Percentiles rank a stretch among this genome's conserved stretches.
Evolutionary conservation across 352 stramenopile genomes (phyloP).

Genomic region (Phytophthora sansomeana): DNA sequence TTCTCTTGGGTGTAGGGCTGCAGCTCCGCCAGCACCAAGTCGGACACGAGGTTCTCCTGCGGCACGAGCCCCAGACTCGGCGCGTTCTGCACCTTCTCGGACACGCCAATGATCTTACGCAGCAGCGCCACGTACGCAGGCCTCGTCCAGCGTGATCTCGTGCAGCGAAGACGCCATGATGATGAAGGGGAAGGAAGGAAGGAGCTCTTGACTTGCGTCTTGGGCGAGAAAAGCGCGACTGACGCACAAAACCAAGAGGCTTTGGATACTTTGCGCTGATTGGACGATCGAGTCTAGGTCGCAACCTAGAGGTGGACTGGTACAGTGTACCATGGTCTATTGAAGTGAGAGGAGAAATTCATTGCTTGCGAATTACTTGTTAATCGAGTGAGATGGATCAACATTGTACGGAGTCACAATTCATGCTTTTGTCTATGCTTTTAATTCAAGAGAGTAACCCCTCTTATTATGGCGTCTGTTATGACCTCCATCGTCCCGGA

Average conservation of each 20-base stretch:
- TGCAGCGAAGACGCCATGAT: conserved; percentile 44
- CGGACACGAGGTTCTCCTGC: conserved; percentile 85
- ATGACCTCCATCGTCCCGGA: too few species aligned
- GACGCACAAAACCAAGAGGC: conserved; percentile 5
- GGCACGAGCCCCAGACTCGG: conserved; percentile 75
- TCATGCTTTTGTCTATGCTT: too few species aligned
- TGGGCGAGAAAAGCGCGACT: conserved; percentile 23
- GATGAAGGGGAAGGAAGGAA: too few species aligned
- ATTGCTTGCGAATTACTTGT: too few species aligned
- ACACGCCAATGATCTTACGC: conserved; percentile 86
- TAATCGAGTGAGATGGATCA: too few species aligned
- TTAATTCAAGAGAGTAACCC: too few species aligned
- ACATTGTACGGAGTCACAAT: too few species aligned
- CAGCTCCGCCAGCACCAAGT: conserved; percentile 87
- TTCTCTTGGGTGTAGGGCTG: conserved; percentile 80
- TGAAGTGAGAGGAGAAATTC: too few species aligned
- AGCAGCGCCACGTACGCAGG: conserved; percentile 88
- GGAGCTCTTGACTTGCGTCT: background rate
- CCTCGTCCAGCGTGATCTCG: conserved; percentile 70
- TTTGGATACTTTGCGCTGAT: conserved; percentile 12
- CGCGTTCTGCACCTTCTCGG: conserved; percentile 80
- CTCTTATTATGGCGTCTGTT: too few species aligned
- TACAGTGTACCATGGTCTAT: too few species aligned
- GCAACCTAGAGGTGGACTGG: background rate
- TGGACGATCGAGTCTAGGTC: too few species aligned